phyloP scores from a whole-genome alignment of 768 basidiomycete species.

The Leccinum rimulosum region DNA sequence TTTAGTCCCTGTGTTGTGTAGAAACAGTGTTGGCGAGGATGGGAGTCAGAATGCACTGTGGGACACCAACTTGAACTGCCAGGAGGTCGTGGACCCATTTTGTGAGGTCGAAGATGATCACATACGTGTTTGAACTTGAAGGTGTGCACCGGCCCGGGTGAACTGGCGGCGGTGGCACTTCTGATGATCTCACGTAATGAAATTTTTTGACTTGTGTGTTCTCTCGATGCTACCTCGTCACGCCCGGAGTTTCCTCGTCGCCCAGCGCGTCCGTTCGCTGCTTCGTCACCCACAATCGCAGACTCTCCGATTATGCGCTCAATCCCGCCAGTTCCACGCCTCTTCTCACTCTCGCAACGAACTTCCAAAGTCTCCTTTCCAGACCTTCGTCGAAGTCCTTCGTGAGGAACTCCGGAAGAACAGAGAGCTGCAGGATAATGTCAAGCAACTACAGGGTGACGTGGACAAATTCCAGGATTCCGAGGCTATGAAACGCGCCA shows the following conservation, averaged over 20 bases:
- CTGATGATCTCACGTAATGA: slow-evolving; percentile 5
- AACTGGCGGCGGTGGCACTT: no score
- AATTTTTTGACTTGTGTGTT: slow-evolving; percentile 7
- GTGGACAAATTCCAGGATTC: slow-evolving; percentile 97
- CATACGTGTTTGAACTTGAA: no score
- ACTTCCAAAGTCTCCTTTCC: slow-evolving; percentile 87
- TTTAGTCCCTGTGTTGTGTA: no score
- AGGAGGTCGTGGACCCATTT: no score
- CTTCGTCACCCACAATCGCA: slow-evolving; percentile 12
- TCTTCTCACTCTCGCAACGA: slow-evolving; percentile 62
- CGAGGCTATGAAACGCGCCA: slow-evolving; percentile 90
- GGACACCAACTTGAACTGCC: no score
- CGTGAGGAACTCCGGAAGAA: slow-evolving; percentile 92
- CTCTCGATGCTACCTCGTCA: slow-evolving; percentile 47
- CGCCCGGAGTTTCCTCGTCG: slow-evolving; percentile 38
- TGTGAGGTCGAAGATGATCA: no score
- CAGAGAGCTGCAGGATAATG: slow-evolving; percentile 91
- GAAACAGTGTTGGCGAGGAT: no score
- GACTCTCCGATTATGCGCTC: slow-evolving; percentile 28
- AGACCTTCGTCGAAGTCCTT: slow-evolving; percentile 93
- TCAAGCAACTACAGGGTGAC: slow-evolving; percentile 96
- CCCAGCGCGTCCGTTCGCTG: slow-evolving; percentile 25
- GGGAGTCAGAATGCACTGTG: no score
- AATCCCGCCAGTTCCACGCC: slow-evolving; percentile 54
- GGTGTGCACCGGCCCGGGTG: no score